Evolutionary conservation across 306 rosid genomes (phyloP), one percentile per base, ranked within the genome.

Genomic region (Ochetophila trinervis): DNA sequence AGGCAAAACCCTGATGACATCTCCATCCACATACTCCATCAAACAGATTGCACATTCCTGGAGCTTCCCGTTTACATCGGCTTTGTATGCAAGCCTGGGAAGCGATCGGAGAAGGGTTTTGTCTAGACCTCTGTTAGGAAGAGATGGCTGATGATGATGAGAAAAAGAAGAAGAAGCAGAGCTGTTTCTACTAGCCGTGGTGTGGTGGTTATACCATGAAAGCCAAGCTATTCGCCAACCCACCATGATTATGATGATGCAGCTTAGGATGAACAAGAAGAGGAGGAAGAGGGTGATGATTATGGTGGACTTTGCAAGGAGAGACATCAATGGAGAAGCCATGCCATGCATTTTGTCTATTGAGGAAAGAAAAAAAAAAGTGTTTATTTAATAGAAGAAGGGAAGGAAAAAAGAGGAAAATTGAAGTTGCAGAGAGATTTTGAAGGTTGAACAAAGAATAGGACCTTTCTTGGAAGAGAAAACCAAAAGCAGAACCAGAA

Each of bases 1-100:
- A 16, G 80, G 76, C 68, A 50, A 57, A 30, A 75, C 49, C 71
- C 62, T 50, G 8, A 40, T 37, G 4, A 11, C 49, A 27, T 75
- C 79, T 36, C 79, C 79, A 4, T 57, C 66, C 49, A 50, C 75
- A 30, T 63, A 76, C 48, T 70, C 76, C 59, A 57, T 65, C 76
- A 70, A 32, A 72, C 76, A 76, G 51, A 75, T 57, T n/a, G 71
- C 71, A 40, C 80, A 69, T 7, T 69, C 71, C 4, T 44, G 24
- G 24, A 65, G 54, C 54, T 65, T 76, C 23, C 21, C 61, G 8
- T 63, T 5, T 5, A 27, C 52, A 4, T 19, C 12, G 5, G 68
- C 37, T 4, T 19, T 14, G 10, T 69, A 69, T 8, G 42, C 42
- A 32, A 53, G 5, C 60, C 47, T 48, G 0, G 79, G 66, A 32